Evolutionary conservation across 148 eudicot genomes (phyloP), one percentile per base, ranked within the genome.

Genomic region (Cornus suecica): DNA sequence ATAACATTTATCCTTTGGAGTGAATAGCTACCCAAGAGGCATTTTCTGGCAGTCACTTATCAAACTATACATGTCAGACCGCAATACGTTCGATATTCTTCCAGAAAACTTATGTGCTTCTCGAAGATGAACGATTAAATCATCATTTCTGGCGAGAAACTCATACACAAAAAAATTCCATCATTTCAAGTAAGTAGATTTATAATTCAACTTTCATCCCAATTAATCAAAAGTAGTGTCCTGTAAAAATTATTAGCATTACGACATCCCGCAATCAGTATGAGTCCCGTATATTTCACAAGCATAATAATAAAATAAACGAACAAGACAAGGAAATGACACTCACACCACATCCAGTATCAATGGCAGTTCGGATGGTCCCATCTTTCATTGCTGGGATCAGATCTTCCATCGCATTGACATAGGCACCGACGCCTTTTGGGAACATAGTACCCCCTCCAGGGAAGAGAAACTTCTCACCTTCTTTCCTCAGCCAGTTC

Each of bases 401-500:
- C 76, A 94, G 79, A 77, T 88, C 82, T 64, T 82, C 84, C 94
- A 94, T 94, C 73, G 87, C 80, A 87, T 94, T 94, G 1, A 91
- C 94, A 65, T 94, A 94, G 29, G 77, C 80, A 64, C 88, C 68
- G 42, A 91, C 98, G 56, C 98, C 98, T 63, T 80, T 78, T 0
- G 98, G 97, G 79, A 94, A 94, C 98, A 94, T 94, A 10, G 98
- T 94, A 61, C 98, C 98, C 26, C 98, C 98, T 70, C 98, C 98
- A 15, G 98, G 98, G 87, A 94, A 94, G 28, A 77, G 56, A 60
- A 94, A 94, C 67, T 94, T 91, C 63, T 94, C 98, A 68, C 98
- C 98, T 86, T 94, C 93, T 81, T 91, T 94, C 82, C 52, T 80
- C 15, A 94, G 86, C 98, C 98, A 94, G 72, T 94, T 82, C 78